These are phyloP conservation scores for Solanum appendiculatum DNA, from an alignment of 257 asterid genomes.

Conservation along the genomic window DNA sequence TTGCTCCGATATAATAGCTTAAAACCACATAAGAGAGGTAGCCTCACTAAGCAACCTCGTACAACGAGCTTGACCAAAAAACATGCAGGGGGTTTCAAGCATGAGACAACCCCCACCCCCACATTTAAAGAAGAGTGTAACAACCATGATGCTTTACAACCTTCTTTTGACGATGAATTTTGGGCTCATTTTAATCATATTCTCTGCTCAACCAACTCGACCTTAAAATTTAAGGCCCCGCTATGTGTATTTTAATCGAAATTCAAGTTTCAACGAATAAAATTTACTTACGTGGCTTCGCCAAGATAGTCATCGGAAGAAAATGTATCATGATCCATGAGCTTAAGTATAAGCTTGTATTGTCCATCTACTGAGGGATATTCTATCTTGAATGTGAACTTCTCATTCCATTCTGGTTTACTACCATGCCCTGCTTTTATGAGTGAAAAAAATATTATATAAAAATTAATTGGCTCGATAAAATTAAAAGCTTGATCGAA, in stretches of 20 bases:
- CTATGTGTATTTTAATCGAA: background rate
- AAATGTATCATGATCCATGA: conserved; percentile 49
- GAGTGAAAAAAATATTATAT: background rate
- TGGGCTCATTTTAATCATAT: conserved; percentile 91
- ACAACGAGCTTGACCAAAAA: background rate
- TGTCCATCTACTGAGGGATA: conserved; percentile 21
- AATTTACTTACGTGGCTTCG: conserved; percentile 32
- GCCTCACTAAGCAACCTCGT: background rate
- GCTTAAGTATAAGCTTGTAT: conserved; percentile 35
- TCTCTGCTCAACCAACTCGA: conserved; percentile 7
- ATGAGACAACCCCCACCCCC: background rate
- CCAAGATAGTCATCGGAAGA: conserved; percentile 51
- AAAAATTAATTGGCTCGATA: background rate
- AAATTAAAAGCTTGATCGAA: background rate
- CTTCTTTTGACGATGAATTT: conserved; percentile 62
- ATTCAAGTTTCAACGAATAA: background rate
- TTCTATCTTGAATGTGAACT: conserved; percentile 41
- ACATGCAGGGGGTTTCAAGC: background rate
- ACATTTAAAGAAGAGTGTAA: conserved; percentile 47
- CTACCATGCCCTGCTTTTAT: conserved; percentile 41
- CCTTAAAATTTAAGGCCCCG: background rate
- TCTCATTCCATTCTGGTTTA: conserved; percentile 52
- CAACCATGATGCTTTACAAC: conserved; percentile 57
- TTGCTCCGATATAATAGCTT: rapidly evolving
- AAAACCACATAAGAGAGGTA: background rate